These are phyloP conservation scores for Vanrija sp. DNA, from an alignment of 1,284 basidiomycete genomes.

Conservation along the genomic window DNA sequence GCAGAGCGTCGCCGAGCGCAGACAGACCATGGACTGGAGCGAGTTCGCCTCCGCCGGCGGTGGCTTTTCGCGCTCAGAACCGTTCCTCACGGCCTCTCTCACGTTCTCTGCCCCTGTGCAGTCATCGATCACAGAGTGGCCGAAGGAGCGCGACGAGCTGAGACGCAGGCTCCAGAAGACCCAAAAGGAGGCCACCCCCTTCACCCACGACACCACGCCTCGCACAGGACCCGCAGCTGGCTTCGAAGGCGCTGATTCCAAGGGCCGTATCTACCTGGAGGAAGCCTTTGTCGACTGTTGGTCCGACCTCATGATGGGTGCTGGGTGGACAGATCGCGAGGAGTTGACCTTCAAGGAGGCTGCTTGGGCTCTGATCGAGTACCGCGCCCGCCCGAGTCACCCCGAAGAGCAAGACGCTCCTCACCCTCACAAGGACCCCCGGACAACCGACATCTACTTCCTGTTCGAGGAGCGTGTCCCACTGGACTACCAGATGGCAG, in stretches of 20 bases:
- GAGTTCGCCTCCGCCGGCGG: slow-evolving; percentile 65
- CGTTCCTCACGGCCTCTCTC: slow-evolving; percentile 68
- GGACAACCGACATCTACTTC: slow-evolving; percentile 60
- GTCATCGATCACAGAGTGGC: slow-evolving; percentile 65
- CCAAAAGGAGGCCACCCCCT: slow-evolving; percentile 70
- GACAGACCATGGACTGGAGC: slow-evolving; percentile 75
- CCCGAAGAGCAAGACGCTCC: slow-evolving; percentile 17
- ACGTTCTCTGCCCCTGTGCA: slow-evolving; percentile 69
- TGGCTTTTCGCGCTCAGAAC: slow-evolving; percentile 73
- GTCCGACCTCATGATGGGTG: slow-evolving; percentile 75
- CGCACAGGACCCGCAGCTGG: slow-evolving; percentile 50
- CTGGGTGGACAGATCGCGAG: slow-evolving; percentile 69
- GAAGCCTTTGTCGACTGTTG: slow-evolving; percentile 83
- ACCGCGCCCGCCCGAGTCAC: slow-evolving; percentile 56
- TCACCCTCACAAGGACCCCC: slow-evolving; percentile 53
- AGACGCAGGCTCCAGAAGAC: slow-evolving; percentile 73
- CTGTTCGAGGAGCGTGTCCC: slow-evolving; percentile 86
- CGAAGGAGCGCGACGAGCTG: slow-evolving; percentile 65
- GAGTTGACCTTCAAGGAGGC: slow-evolving; percentile 76
- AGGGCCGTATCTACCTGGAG: slow-evolving; percentile 67
- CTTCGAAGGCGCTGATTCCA: slow-evolving; percentile 47
- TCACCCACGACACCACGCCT: slow-evolving; percentile 79
- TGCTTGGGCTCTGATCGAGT: slow-evolving; percentile 86
- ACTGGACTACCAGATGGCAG: slow-evolving; percentile 71
- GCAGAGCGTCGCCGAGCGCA: slow-evolving; percentile 66